Base-by-base conservation (phyloP, 2,329 filamentous ascomycete species). In the Colletotrichum trifolii region DNA sequence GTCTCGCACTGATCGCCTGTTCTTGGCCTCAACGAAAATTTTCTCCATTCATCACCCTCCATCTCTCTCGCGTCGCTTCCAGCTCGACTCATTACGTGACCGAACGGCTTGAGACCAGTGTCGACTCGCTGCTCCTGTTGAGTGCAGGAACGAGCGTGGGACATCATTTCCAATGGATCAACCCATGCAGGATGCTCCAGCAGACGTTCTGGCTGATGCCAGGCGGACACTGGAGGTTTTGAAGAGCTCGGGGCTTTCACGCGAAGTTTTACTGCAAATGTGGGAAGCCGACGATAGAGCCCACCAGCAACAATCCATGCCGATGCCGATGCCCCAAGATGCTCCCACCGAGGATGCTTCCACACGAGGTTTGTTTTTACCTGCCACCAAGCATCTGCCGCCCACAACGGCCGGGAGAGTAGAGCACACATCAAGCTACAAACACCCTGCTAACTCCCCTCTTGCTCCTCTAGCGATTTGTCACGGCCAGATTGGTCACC, bases 171-270 rank as follows among this genome's bases (percentile, higher is more conserved):
- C 57, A 39, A 68, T 68, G 67, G 67, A 68, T 54, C 65, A 68
- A 42, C 36, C 54, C n/a, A 68, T 68, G 67, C 67, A 67, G 49
- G 71, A 78, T 45, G 77, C 76, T 25, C 75, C 80, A 13, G 78
- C 81, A 66, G 77, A 82, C 73, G 77, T 82, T 57, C 75, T 82
- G 60, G 78, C 76, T 17, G 80, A 82, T 71, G 80, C 80, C 48
- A 74, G 80, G 49, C 79, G 81, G 70, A 82, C 81, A 62, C 75
- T 82, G 7, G 79, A 82, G 72, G 77, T 77, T 49, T 71, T 82
- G 68, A 82, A 82, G 68, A 80, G 81, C 65, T 80, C 79, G 13
- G 80, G 80, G 48, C 70, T 82, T 9, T 81, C 80, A 55, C 79
- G 77, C 69, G 80, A 82, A 73, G 69, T 76, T 74, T 55, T 73